Evolutionary conservation across 768 basidiomycete genomes (phyloP), one percentile per base, ranked within the genome.

Genomic region (Neoboletus subvelutipes): DNA sequence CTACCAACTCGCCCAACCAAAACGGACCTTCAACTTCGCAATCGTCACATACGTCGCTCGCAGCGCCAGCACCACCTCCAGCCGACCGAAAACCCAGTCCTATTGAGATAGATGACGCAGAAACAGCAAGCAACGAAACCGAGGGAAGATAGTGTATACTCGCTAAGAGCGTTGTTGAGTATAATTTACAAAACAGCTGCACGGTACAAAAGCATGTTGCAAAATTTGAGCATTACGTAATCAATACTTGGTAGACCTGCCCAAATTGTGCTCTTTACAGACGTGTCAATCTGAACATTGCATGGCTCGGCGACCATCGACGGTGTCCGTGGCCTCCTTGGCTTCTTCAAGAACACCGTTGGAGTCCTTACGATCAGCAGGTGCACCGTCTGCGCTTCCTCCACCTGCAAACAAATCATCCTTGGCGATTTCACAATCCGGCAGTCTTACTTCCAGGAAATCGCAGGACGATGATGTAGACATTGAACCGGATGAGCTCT

Each of bases 401-500:
- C 51, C 50, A n/a, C 26, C 55, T 37, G 46, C 47, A 37, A 45
- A 18, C 50, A 69, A 56, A 28, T 39, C 52, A 28, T 24, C 54
- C 12, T 45, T 29, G 29, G 36, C 53, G 22, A 40, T 61, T 48
- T 57, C 63, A 17, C 64, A 58, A 45, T 41, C 61, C 22, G 53
- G 54, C 36, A 43, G 52, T 47, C 43, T 54, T 53, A 20, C 42
- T 56, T 55, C 55, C 11, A 51, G 22, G 31, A 71, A 56, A 57
- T 55, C 52, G 8, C 67, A 58, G 37, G 55, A 56, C 62, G 65
- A 52, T 54, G 54, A 31, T 42, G 22, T 59, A 54, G 67, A 72
- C 60, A 54, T 84, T 50, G 80, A 85, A 58, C 85, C 90, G 0
- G 90, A 93, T 68, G 86, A 89, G 47, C 69, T 93, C 47, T 92